A percentile compares a stretch with the other conserved stretches of the same genome.
Evolutionary conservation across 345 rosid species (phyloP).

Genomic region (Camelina sativa): DNA sequence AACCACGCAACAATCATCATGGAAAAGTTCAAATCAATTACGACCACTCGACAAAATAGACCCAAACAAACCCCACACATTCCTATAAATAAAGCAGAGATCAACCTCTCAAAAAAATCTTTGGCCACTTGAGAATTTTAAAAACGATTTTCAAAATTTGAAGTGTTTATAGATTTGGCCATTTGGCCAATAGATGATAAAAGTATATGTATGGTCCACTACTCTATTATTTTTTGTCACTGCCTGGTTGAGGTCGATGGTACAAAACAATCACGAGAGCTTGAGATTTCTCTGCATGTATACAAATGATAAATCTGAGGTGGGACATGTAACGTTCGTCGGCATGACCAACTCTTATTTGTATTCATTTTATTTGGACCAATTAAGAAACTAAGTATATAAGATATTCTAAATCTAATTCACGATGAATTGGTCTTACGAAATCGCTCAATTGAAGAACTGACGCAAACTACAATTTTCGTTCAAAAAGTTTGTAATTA

Average conservation of each 20-base stretch:
- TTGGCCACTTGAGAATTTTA: too few relatives aligned
- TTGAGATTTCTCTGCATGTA: not conserved
- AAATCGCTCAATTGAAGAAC: not conserved
- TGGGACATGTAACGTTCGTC: not conserved
- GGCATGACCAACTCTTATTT: not conserved
- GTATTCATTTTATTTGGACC: not conserved
- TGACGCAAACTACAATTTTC: not conserved
- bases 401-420: not conserved
- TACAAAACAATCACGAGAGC: not conserved
- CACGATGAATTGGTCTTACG: not conserved
- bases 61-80: not conserved
- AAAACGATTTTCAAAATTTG: not conserved
- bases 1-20: not conserved
- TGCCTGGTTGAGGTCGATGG: not conserved
- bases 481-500: not conserved
- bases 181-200: not conserved
- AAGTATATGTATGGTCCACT: not conserved
- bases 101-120: not conserved
- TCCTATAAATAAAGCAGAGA: not conserved
- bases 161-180: not conserved
- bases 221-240: conserved; percentile 1
- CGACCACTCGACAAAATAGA: not conserved
- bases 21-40: not conserved
- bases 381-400: not conserved
- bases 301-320: not conserved